Percentiles rank a stretch among this genome's conserved stretches.
Conservation (phyloP, 2,329 filamentous ascomycete species). For the Diaporthe sp. region DNA sequence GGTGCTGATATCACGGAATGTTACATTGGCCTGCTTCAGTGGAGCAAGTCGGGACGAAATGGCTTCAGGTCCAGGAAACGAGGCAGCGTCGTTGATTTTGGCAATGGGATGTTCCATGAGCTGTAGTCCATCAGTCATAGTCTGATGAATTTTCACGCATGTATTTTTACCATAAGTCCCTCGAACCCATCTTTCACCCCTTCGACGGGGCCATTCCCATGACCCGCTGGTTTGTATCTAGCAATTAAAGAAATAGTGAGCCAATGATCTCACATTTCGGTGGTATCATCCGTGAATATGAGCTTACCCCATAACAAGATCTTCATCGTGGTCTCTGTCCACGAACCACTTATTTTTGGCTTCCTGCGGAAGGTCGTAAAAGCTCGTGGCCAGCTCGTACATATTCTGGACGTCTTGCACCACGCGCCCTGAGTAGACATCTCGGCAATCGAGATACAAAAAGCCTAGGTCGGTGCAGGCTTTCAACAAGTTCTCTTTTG, state of each 20-base stretch:
- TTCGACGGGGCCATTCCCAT: constrained; percentile 11
- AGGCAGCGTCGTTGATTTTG: neutral
- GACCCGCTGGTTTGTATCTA: constrained; percentile 20
- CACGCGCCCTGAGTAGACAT: neutral
- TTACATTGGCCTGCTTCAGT: neutral
- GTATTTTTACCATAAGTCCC: neutral
- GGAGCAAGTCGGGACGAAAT: neutral
- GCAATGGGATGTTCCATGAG: constrained; percentile 18
- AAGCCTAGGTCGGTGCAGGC: constrained; percentile 24
- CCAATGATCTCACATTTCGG: neutral
- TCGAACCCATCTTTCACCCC: constrained; percentile 17
- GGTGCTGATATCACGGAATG: constrained; percentile 15
- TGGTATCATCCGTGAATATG: fast-evolving
- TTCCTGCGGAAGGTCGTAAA: constrained; percentile 12
- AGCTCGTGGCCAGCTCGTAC: neutral
- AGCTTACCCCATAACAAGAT: constrained; percentile 18
- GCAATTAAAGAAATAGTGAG: neutral
- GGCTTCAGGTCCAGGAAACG: neutral
- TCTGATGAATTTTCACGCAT: no score
- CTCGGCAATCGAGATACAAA: constrained; percentile 25
- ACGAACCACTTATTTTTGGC: neutral
- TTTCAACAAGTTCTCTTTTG: neutral
- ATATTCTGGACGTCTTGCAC: constrained; percentile 15
- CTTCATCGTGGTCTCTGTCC: constrained; percentile 19
- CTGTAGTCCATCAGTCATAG: neutral